Percentiles rank a stretch among this genome's conserved stretches.
These are phyloP conservation scores for Hippophae rhamnoides DNA, from an alignment of 306 rosid species.

Conservation along the genomic window DNA sequence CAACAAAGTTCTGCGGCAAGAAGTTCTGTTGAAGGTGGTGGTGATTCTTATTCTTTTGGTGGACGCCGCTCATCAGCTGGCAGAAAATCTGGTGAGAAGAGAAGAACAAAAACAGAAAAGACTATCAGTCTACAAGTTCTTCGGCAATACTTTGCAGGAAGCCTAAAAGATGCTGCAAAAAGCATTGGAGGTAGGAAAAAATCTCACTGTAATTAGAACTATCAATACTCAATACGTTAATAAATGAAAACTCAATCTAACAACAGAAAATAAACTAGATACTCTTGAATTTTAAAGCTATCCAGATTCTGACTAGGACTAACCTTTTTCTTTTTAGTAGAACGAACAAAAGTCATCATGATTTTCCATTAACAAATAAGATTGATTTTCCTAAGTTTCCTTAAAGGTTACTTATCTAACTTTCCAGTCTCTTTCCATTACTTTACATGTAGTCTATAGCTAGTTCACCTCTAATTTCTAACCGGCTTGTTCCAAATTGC, in stretches of 20 bases:
- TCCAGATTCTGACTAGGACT: neutral
- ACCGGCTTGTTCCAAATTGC: slow-evolving; percentile 2
- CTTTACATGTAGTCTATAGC: neutral
- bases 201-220: neutral
- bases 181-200: slow-evolving; percentile 25
- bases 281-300: neutral
- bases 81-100: slow-evolving; percentile 47
- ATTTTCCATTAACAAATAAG: too few species aligned
- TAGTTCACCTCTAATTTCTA: neutral
- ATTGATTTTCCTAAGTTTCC: neutral
- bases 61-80: slow-evolving; percentile 31
- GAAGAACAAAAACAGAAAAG: slow-evolving; percentile 54
- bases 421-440: neutral
- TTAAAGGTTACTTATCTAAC: neutral
- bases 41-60: slow-evolving; percentile 26
- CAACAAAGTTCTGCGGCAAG: slow-evolving; percentile 23
- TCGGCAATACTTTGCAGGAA: slow-evolving; percentile 43
- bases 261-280: neutral
- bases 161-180: slow-evolving; percentile 34
- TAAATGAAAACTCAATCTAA: neutral
- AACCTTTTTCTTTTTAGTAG: neutral
- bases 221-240: neutral
- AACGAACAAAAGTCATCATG: neutral
- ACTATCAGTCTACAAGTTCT: slow-evolving; percentile 50
- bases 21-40: slow-evolving; percentile 31